Evolutionary conservation across 805 yeast species (phyloP).

Genomic region (Nakazawaea wickerhamii): DNA sequence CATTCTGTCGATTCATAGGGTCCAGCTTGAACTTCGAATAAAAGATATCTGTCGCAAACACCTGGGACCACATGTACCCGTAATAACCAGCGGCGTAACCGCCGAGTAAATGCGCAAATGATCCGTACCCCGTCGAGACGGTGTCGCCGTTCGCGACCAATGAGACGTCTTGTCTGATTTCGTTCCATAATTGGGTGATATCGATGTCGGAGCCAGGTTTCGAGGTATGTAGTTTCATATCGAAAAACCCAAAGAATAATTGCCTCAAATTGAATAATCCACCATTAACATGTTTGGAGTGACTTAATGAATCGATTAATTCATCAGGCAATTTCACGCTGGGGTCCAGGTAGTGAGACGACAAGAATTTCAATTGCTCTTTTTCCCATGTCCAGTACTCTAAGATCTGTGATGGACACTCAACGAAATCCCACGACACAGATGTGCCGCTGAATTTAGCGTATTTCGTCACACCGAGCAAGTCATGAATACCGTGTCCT

Average conservation of each 20-base stretch:
- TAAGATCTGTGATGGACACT: slow-evolving; percentile 85
- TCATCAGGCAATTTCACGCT: slow-evolving; percentile 53
- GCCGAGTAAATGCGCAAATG: slow-evolving; percentile 78
- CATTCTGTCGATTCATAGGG: slow-evolving; percentile 59
- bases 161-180: slow-evolving; percentile 56
- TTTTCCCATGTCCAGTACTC: slow-evolving; percentile 86
- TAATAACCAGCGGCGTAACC: slow-evolving; percentile 86
- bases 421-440: slow-evolving; percentile 83
- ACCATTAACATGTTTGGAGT: slow-evolving; percentile 71
- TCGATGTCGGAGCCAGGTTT: slow-evolving; percentile 37
- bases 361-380: slow-evolving; percentile 49
- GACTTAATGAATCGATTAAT: slow-evolving; percentile 51
- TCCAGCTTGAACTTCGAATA: slow-evolving; percentile 60
- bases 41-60: slow-evolving; percentile 79
- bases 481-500: slow-evolving; percentile 83
- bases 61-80: slow-evolving; percentile 83
- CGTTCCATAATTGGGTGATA: slow-evolving; percentile 57
- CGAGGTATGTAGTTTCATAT: slow-evolving; percentile 61
- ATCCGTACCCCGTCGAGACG: slow-evolving; percentile 60
- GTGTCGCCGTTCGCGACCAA: slow-evolving; percentile 50
- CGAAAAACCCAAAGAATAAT: slow-evolving; percentile 73
- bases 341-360: slow-evolving; percentile 57
- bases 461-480: slow-evolving; percentile 60
- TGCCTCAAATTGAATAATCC: slow-evolving; percentile 71
- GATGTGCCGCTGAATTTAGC: slow-evolving; percentile 71